Evolutionary conservation across 805 yeast genomes (phyloP).

Genomic region (Kodamaea neixiangensis): DNA sequence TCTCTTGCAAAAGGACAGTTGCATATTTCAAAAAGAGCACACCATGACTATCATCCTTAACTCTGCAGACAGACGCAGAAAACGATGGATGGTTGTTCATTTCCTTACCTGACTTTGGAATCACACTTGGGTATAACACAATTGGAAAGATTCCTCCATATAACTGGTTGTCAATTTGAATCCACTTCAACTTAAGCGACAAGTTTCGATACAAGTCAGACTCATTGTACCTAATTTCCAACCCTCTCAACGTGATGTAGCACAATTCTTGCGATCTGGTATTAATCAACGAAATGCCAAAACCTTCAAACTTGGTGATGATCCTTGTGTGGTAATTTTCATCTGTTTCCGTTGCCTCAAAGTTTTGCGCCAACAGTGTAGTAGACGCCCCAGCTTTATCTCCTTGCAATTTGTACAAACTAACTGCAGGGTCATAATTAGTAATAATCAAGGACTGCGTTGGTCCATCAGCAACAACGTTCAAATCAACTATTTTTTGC

Average conservation of each 20-base stretch:
- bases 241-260: constrained; percentile 78
- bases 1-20: constrained; percentile 82
- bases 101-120: constrained; percentile 82
- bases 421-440: constrained; percentile 73
- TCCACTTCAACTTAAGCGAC: constrained; percentile 85
- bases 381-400: constrained; percentile 18
- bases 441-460: constrained; percentile 84
- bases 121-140: constrained; percentile 82
- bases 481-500: constrained; percentile 70
- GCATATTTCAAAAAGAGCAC: constrained; percentile 89
- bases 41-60: constrained; percentile 89
- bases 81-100: constrained; percentile 88
- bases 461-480: constrained; percentile 96
- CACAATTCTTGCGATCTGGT: constrained; percentile 72
- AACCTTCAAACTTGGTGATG: constrained; percentile 71
- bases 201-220: constrained; percentile 82
- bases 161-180: constrained; percentile 90
- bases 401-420: constrained; percentile 63
- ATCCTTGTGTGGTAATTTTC: constrained; percentile 55
- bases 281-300: constrained; percentile 85
- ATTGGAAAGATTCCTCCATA: constrained; percentile 89
- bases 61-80: constrained; percentile 79
- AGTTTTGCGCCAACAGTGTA: constrained; percentile 39
- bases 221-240: constrained; percentile 78
- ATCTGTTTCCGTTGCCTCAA: constrained; percentile 56